Conservation (phyloP, 306 rosid species). For the Fragaria ananassa region DNA sequence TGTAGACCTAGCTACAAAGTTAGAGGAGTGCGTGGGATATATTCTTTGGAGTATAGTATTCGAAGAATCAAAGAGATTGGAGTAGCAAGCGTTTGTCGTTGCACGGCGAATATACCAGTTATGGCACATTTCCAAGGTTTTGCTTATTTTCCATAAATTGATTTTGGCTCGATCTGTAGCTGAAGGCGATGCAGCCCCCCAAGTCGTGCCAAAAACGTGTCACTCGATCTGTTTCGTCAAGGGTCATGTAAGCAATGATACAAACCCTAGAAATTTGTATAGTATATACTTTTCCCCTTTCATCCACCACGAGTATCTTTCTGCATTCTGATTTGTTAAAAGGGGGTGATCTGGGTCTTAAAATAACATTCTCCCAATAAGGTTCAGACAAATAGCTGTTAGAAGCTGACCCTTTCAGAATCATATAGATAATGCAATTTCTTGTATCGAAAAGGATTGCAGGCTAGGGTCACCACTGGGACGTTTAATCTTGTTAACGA, state of each 20-base stretch:
- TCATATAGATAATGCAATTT: neutral
- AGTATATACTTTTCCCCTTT: neutral
- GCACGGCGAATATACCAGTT: neutral
- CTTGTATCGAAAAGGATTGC: neutral
- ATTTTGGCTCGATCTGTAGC: neutral
- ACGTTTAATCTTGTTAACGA: neutral
- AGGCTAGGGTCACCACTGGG: neutral
- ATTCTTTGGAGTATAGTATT: neutral
- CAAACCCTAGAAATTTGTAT: neutral
- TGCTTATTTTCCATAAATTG: neutral
- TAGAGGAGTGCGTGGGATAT: constrained; percentile 10
- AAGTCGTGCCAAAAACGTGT: neutral
- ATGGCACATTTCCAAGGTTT: neutral
- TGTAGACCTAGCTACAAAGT: neutral
- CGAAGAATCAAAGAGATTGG: neutral
- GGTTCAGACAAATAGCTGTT: constrained; percentile 4
- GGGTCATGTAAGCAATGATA: constrained; percentile 10
- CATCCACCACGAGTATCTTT: neutral
- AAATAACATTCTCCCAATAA: neutral
- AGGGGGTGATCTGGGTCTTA: neutral
- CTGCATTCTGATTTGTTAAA: neutral
- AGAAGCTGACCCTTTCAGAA: constrained; percentile 2
- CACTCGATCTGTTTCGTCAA: neutral
- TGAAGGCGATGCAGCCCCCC: constrained; percentile 1
- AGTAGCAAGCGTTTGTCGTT: neutral